phyloP scores from a whole-genome alignment of 805 yeast genomes.

The Barnettozyma vustinii region DNA sequence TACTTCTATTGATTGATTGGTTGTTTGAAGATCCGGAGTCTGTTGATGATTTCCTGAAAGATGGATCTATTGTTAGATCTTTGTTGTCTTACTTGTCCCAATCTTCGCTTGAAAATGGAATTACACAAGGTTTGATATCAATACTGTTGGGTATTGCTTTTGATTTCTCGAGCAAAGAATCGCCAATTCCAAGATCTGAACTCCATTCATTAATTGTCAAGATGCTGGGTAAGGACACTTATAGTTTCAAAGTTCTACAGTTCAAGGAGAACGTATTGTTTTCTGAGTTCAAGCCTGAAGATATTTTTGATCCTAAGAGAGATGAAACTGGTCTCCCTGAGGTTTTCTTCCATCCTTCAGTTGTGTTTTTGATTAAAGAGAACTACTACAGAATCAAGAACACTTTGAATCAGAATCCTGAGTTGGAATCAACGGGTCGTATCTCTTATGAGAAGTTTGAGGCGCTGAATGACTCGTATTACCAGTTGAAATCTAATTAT shows the following conservation, averaged over 20 bases:
- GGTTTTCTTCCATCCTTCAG: slow-evolving; percentile 63
- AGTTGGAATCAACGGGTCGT: slow-evolving; percentile 59
- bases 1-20: slow-evolving; percentile 72
- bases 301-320: slow-evolving; percentile 43
- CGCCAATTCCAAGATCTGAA: slow-evolving; percentile 53
- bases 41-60: slow-evolving; percentile 68
- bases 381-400: slow-evolving; percentile 62
- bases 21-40: slow-evolving; percentile 71
- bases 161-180: slow-evolving; percentile 64
- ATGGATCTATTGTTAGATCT: slow-evolving; percentile 59
- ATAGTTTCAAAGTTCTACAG: slow-evolving; percentile 64
- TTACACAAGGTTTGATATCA: slow-evolving; percentile 70
- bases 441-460: slow-evolving; percentile 52
- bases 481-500: slow-evolving; percentile 33
- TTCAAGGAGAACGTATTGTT: slow-evolving; percentile 57
- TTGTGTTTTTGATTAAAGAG: slow-evolving; percentile 63
- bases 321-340: slow-evolving; percentile 88
- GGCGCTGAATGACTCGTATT: slow-evolving; percentile 26
- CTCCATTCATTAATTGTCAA: slow-evolving; percentile 58
- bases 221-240: slow-evolving; percentile 77
- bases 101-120: slow-evolving; percentile 42
- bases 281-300: slow-evolving; percentile 48
- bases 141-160: slow-evolving; percentile 70
- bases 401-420: slow-evolving; percentile 71
- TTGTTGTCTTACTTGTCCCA: slow-evolving; percentile 61